Conservation (phyloP, 352 stramenopile genomes). For the Globisporangium paddicum region DNA sequence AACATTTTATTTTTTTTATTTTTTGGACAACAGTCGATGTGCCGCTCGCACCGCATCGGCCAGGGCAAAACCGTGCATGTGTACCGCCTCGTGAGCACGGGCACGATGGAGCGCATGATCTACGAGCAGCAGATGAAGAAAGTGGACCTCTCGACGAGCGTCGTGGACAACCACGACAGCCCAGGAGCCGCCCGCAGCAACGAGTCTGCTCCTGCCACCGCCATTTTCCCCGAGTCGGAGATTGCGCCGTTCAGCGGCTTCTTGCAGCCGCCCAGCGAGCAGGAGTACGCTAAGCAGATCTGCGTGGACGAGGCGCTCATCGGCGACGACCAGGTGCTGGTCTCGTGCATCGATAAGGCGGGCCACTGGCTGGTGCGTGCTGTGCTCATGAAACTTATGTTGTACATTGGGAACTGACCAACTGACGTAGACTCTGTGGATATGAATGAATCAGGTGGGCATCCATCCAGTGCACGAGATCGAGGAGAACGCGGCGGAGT, state of each 20-base stretch:
- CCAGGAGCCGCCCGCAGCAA: not conserved
- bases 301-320: slow-evolving; percentile 31
- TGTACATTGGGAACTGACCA: not conserved
- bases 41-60: slow-evolving; percentile 88
- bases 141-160: slow-evolving; percentile 67
- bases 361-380: slow-evolving; percentile 54
- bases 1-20: slow-evolving; percentile 8
- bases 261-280: slow-evolving; percentile 36
- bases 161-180: slow-evolving; percentile 52
- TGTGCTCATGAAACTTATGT: too few species aligned
- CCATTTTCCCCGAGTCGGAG: slow-evolving; percentile 4
- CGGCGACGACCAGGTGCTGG: slow-evolving; percentile 52
- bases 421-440: not conserved
- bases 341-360: slow-evolving; percentile 46
- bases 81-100: slow-evolving; percentile 90
- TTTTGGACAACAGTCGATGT: slow-evolving; percentile 75
- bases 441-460: slow-evolving; percentile 26
- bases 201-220: not conserved
- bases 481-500: slow-evolving; percentile 5
- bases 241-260: slow-evolving; percentile 47
- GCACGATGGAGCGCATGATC: slow-evolving; percentile 92
- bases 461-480: slow-evolving; percentile 38
- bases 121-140: slow-evolving; percentile 90
- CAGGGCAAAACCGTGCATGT: slow-evolving; percentile 88
- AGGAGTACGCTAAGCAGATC: slow-evolving; percentile 24